These are phyloP conservation scores for Paramecium biaurelia DNA, from an alignment of 73 alveolate genomes.

Conservation along the genomic window DNA sequence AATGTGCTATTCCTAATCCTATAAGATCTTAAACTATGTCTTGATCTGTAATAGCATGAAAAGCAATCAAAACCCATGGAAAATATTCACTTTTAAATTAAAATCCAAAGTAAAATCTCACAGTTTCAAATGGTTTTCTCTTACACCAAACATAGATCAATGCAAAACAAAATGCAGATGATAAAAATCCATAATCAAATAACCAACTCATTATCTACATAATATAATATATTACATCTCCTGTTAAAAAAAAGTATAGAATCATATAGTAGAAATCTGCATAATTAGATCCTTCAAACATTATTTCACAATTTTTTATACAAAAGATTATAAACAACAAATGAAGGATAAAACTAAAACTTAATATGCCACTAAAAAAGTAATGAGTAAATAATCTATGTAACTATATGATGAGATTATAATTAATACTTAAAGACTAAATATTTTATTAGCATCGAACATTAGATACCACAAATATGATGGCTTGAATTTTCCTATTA, in stretches of 20 bases:
- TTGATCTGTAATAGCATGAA: background rate
- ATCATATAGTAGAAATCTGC: slow-evolving; percentile 33
- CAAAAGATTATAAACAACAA: background rate
- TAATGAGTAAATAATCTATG: slow-evolving; percentile 38
- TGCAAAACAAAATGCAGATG: slow-evolving; percentile 25
- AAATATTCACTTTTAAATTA: slow-evolving; percentile 55
- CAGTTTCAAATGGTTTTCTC: slow-evolving; percentile 63
- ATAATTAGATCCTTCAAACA: slow-evolving; percentile 9
- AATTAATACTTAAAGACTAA: background rate
- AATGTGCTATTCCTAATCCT: slow-evolving; percentile 49
- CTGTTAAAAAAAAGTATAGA: background rate
- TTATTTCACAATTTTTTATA: background rate
- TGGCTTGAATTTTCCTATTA: slow-evolving; percentile 1
- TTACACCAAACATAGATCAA: slow-evolving; percentile 60
- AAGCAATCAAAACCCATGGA: slow-evolving; percentile 51
- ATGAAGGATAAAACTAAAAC: background rate
- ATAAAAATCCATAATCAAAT: background rate
- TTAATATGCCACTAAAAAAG: slow-evolving; percentile 35
- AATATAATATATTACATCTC: background rate
- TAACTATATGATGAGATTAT: background rate
- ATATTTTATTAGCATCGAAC: background rate
- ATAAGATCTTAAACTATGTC: slow-evolving; percentile 6
- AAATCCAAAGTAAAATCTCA: slow-evolving; percentile 51
- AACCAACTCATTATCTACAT: slow-evolving; percentile 43
- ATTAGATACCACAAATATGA: background rate